Evolutionary conservation across 139 green algal species (phyloP).

Genomic region (Edaphochlamys debaryana): DNA sequence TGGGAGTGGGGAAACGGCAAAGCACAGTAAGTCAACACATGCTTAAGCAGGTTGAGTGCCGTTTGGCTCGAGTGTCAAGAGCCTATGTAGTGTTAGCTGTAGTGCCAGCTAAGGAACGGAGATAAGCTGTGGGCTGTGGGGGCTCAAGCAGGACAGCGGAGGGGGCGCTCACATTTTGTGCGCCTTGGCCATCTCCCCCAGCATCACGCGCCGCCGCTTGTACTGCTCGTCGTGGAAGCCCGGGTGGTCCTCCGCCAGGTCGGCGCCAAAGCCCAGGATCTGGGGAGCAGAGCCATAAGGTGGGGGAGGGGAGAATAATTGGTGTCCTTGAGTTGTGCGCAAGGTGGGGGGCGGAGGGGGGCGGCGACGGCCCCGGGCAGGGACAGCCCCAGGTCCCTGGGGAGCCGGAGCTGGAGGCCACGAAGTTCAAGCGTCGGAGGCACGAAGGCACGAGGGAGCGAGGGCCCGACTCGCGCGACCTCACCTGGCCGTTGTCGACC

Average conservation of each 20-base stretch:
- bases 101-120: too few species aligned
- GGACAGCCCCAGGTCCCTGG: not conserved
- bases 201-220: conserved; percentile 76
- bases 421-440: not conserved
- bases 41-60: too few species aligned
- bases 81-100: too few species aligned
- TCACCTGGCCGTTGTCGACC: conserved; percentile 43
- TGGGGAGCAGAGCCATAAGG: not conserved
- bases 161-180: conserved; percentile 79
- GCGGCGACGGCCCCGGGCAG: too few species aligned
- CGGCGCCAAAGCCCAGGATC: conserved; percentile 57
- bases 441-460: too few species aligned
- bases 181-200: conserved; percentile 69
- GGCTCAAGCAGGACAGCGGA: too few species aligned
- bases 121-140: too few species aligned
- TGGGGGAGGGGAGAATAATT: not conserved
- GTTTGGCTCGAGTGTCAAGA: too few species aligned
- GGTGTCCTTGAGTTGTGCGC: not conserved
- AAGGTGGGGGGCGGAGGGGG: too few species aligned
- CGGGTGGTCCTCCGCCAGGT: conserved; percentile 56
- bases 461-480: not conserved
- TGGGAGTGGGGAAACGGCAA: too few species aligned
- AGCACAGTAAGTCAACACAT: too few species aligned
- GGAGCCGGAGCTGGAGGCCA: too few species aligned
- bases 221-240: conserved; percentile 79